Evolutionary conservation across 768 basidiomycete genomes (phyloP), one percentile per base, ranked within the genome.

Genomic region (Clitopilus passeckerianus): DNA sequence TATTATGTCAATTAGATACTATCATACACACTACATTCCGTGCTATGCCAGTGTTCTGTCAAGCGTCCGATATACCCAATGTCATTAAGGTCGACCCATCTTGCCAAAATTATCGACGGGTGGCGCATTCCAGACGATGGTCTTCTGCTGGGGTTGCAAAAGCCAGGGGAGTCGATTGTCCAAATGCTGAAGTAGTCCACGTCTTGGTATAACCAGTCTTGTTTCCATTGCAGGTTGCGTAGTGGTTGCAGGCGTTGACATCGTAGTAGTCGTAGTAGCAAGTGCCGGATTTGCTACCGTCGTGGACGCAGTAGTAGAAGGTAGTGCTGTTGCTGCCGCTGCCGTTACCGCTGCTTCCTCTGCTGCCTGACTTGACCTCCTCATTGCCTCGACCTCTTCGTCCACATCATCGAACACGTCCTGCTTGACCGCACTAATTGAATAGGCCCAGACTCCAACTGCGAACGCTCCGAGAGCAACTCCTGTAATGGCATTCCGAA

Each of bases 371-470:
- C 58, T 69, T 68, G 68, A 67, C 30, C 66, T 70, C 33, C 76
- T 80, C 65, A 88, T 77, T 43, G 81, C 81, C 61, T 75, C 75
- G 27, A 86, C 91, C 68, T 91, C 89, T 62, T 90, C 89, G 66
- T 92, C 91, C 43, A 92, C 80, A 69, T 93, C 92, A 64, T 89
- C 86, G 69, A 96, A 97, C 41, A 90, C 86, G 69, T 97, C 95
- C 68, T 98, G 95, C 68, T 90, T 93, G 58, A 98, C 95, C 27
- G 94, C 95, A 30, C 86, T 84, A 68, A 98, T 96, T 16, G 94
- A 95, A 74, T 98, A 98, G 4, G 86, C 80, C 85, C 93, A 98
- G 8, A 97, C 86, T 24, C 87, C 89, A 14, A 85, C 81, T 27
- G 85, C 87, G 69, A 97, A 95, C 0, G 81, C 80, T 24, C 85